Percentiles rank a stretch among this genome's conserved stretches.
Conservation (phyloP, 1,139 yeast genomes). For the Groenewaldozyma auringiensis region DNA sequence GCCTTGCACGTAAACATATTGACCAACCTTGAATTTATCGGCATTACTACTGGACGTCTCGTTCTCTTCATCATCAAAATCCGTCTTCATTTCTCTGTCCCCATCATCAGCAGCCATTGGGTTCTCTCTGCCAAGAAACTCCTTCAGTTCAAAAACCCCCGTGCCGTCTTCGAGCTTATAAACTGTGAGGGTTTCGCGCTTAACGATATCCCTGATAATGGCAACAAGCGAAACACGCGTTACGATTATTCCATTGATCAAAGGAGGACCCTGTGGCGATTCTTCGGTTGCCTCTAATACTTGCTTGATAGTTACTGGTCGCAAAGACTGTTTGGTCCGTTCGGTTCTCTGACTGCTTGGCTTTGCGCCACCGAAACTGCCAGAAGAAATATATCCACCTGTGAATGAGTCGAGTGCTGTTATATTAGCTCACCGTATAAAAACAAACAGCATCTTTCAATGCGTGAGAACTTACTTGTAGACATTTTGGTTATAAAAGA, state of each 20-base stretch:
- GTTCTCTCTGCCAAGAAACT: conserved; percentile 27
- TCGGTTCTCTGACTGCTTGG: conserved; percentile 1
- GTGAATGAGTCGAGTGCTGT: conserved; percentile 3
- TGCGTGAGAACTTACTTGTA: conserved; percentile 4
- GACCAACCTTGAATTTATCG: conserved; percentile 31
- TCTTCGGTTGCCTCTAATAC: conserved; percentile 56
- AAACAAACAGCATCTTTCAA: background rate
- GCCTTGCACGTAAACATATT: conserved; percentile 67
- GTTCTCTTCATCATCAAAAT: conserved; percentile 24
- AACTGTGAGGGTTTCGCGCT: conserved; percentile 44
- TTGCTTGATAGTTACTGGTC: conserved; percentile 83
- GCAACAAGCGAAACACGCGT: conserved; percentile 60
- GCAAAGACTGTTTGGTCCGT: conserved; percentile 33
- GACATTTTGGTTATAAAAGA: conserved; percentile 1
- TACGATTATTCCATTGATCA: conserved; percentile 54
- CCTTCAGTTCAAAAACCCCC: conserved; percentile 61
- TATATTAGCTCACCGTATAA: conserved; percentile 1
- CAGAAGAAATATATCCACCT: conserved; percentile 8
- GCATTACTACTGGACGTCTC: no score
- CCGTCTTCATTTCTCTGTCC: conserved; percentile 29
- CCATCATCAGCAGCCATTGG: conserved; percentile 5
- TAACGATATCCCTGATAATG: conserved; percentile 51
- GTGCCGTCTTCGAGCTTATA: conserved; percentile 80
- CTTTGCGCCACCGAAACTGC: conserved; percentile 1
- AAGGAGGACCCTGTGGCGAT: conserved; percentile 73